Conservation (phyloP, 495 filamentous ascomycete species). For the Lichina pygmaea region DNA sequence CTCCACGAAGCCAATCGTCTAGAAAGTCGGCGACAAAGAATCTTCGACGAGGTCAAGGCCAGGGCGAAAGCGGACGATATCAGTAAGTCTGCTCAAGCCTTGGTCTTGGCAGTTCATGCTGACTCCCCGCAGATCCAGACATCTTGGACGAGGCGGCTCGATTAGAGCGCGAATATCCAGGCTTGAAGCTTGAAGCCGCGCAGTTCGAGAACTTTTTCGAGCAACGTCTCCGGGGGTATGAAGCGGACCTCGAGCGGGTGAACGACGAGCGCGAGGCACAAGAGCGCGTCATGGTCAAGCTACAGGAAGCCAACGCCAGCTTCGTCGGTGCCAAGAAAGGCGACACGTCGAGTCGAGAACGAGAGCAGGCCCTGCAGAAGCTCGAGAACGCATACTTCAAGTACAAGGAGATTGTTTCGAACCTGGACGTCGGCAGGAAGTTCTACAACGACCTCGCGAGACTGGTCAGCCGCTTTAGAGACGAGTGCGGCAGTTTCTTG, state of each 20-base stretch:
- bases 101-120: too few species aligned
- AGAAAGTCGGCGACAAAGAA: constrained; percentile 51
- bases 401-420: constrained; percentile 80
- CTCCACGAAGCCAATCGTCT: constrained; percentile 68
- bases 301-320: constrained; percentile 47
- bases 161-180: constrained; percentile 62
- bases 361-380: constrained; percentile 64
- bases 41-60: constrained; percentile 77
- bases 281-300: constrained; percentile 33
- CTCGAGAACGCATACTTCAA: constrained; percentile 82
- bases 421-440: constrained; percentile 68
- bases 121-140: constrained; percentile 21
- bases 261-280: constrained; percentile 51
- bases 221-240: constrained; percentile 50
- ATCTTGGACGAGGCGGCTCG: constrained; percentile 61
- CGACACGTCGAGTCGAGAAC: constrained; percentile 45
- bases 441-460: constrained; percentile 91
- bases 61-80: constrained; percentile 78
- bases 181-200: constrained; percentile 53
- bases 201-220: constrained; percentile 88
- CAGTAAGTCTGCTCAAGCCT: constrained; percentile 19
- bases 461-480: constrained; percentile 53
- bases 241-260: constrained; percentile 41
- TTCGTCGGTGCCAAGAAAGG: constrained; percentile 48
- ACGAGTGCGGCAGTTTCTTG: constrained; percentile 52